A percentile compares a stretch with the other conserved stretches of the same genome.
phyloP scores from a whole-genome alignment of 106 monocot species.

The Allium sativum region DNA sequence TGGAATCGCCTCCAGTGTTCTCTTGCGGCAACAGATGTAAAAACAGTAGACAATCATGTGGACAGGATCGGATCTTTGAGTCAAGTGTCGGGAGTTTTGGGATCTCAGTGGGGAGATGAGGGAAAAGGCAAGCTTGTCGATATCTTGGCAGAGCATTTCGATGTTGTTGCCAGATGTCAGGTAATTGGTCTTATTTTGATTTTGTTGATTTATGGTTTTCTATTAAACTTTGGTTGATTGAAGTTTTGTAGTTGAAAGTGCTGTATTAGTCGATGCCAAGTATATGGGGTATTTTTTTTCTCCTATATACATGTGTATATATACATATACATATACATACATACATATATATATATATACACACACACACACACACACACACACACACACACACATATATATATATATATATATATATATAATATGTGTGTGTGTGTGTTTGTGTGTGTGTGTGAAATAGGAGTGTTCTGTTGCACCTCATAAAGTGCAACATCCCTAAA shows the following conservation, averaged over 20 bases:
- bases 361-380: accelerated
- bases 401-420: too few relatives aligned
- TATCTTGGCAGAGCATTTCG: slow-evolving; percentile 62
- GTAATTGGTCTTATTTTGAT: slow-evolving; percentile 11
- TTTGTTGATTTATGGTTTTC: slow-evolving; percentile 1
- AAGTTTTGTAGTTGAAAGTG: neutral
- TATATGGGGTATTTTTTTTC: too few relatives aligned
- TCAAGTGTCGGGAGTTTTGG: slow-evolving; percentile 68
- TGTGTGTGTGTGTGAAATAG: too few relatives aligned
- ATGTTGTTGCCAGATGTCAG: slow-evolving; percentile 82
- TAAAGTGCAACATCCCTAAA: too few relatives aligned
- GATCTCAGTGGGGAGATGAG: slow-evolving; percentile 86
- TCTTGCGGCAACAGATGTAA: slow-evolving; percentile 7
- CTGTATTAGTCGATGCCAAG: too few relatives aligned
- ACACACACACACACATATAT: too few relatives aligned
- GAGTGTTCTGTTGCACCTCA: too few relatives aligned
- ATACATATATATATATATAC: too few relatives aligned
- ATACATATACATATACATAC: too few relatives aligned
- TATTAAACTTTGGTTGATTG: neutral
- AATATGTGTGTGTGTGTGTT: too few relatives aligned
- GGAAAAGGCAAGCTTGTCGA: slow-evolving; percentile 90
- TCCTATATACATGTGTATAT: too few relatives aligned
- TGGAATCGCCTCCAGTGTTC: slow-evolving; percentile 7
- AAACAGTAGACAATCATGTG: slow-evolving; percentile 11
- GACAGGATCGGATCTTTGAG: slow-evolving; percentile 54